Evolutionary conservation across 1,284 basidiomycete genomes (phyloP).

Genomic region (Ceratorhiza oryzae-sativae): DNA sequence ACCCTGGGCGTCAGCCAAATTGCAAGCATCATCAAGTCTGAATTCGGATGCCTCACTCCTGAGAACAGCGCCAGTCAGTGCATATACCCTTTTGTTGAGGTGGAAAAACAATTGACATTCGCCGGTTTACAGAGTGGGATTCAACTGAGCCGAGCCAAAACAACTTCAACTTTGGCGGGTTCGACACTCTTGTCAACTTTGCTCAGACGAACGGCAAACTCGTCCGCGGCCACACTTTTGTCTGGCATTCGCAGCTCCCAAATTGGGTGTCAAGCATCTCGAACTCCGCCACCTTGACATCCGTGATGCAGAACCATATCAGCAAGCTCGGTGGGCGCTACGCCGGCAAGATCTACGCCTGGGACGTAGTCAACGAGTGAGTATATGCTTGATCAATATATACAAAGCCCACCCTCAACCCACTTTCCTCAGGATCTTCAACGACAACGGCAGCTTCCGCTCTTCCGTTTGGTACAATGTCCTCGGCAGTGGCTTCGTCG

Average conservation of each 20-base stretch:
- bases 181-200: conserved; percentile 16
- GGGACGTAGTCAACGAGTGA: conserved; percentile 54
- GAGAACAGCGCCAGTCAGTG: conserved; percentile 31
- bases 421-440: conserved; percentile 53
- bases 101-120: neutral
- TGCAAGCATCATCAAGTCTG: conserved; percentile 3
- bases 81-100: neutral
- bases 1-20: neutral
- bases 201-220: conserved; percentile 19
- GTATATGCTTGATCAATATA: neutral
- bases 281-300: conserved; percentile 39
- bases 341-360: conserved; percentile 55
- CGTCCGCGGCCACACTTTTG: conserved; percentile 43
- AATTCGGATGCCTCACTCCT: conserved; percentile 25
- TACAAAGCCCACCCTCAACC: neutral
- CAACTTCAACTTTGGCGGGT: conserved; percentile 1
- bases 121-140: conserved; percentile 16
- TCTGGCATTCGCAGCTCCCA: conserved; percentile 61
- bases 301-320: conserved; percentile 56
- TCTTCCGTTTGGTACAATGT: conserved; percentile 53
- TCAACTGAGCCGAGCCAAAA: neutral
- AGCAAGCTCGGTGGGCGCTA: conserved; percentile 54
- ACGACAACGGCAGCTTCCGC: conserved; percentile 53
- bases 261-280: conserved; percentile 52
- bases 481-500: conserved; percentile 45